Percentiles rank a stretch among this genome's conserved stretches.
Conservation (phyloP, 1,284 basidiomycete genomes). For the Cryptococcus sp. region DNA sequence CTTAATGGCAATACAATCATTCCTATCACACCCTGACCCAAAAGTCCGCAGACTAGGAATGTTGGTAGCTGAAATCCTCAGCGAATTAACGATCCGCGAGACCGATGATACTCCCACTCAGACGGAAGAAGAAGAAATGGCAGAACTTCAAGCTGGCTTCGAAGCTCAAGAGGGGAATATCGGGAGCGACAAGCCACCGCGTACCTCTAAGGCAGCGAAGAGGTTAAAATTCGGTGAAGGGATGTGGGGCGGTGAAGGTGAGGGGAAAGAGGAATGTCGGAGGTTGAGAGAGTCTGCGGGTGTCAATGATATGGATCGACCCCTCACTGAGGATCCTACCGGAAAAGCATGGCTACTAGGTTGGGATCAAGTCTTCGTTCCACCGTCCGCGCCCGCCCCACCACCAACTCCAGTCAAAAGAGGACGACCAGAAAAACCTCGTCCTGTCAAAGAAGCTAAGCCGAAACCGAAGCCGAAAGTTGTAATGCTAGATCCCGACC, state of each 20-base stretch:
- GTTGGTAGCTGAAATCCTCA: slow-evolving; percentile 74
- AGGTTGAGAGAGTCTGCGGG: slow-evolving; percentile 56
- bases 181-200: neutral
- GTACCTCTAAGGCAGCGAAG: slow-evolving; percentile 53
- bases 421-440: neutral
- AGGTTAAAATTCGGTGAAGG: slow-evolving; percentile 66
- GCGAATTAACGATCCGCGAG: slow-evolving; percentile 31
- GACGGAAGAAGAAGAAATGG: slow-evolving; percentile 29
- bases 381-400: neutral
- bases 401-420: neutral
- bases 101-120: slow-evolving; percentile 5
- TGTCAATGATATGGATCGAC: slow-evolving; percentile 55
- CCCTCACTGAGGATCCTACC: slow-evolving; percentile 17
- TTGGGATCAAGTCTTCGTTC: slow-evolving; percentile 17
- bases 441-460: neutral
- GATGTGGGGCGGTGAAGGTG: slow-evolving; percentile 73
- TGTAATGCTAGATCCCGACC: slow-evolving; percentile 31
- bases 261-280: slow-evolving; percentile 64
- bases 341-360: slow-evolving; percentile 30
- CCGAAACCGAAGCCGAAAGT: slow-evolving; percentile 26
- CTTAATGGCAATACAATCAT: slow-evolving; percentile 67
- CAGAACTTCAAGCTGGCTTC: slow-evolving; percentile 38
- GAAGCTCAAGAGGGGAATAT: slow-evolving; percentile 30
- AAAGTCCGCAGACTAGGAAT: slow-evolving; percentile 84
- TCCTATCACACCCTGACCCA: slow-evolving; percentile 72